These are phyloP conservation scores for Pestalotiopsis sp. DNA, from an alignment of 2,329 filamentous ascomycete genomes.

Conservation along the genomic window DNA sequence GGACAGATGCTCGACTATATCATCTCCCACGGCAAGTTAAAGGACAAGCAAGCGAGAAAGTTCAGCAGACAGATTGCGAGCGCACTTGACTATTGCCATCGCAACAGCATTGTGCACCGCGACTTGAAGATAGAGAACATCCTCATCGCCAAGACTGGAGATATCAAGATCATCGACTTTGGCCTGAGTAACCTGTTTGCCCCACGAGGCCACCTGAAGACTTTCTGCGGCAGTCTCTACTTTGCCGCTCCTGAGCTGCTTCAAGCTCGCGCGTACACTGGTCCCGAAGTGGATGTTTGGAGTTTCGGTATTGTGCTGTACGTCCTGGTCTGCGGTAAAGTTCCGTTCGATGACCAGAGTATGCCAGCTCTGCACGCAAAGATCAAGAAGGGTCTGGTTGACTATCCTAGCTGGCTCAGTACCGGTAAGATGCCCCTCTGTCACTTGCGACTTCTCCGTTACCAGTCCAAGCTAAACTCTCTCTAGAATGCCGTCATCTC, in stretches of 20 bases:
- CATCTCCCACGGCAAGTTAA: constrained; percentile 94
- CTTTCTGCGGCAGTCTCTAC: constrained; percentile 96
- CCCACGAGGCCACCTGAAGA: constrained; percentile 83
- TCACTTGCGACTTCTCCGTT: constrained; percentile 1
- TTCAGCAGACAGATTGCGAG: constrained; percentile 97
- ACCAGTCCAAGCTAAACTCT: constrained; percentile 36
- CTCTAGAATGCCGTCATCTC: constrained; percentile 85
- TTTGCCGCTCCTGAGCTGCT: constrained; percentile 95
- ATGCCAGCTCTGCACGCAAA: constrained; percentile 98
- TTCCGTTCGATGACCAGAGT: constrained; percentile 98
- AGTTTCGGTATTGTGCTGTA: constrained; percentile 98
- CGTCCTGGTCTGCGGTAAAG: constrained; percentile 94
- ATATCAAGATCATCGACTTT: constrained; percentile 99
- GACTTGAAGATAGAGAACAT: constrained; percentile 99
- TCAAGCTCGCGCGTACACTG: constrained; percentile 91
- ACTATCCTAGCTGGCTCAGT: constrained; percentile 93
- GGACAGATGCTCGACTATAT: constrained; percentile 99
- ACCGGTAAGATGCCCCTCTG: constrained; percentile 63
- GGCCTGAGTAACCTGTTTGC: constrained; percentile 95
- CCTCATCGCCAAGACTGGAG: constrained; percentile 96
- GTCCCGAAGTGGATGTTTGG: constrained; percentile 97
- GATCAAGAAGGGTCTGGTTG: constrained; percentile 95
- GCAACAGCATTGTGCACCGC: constrained; percentile 96
- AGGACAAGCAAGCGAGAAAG: constrained; percentile 97
- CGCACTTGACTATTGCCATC: constrained; percentile 94